Evolutionary conservation across 805 yeast species (phyloP).

Genomic region (Monosporozyma aerobia): DNA sequence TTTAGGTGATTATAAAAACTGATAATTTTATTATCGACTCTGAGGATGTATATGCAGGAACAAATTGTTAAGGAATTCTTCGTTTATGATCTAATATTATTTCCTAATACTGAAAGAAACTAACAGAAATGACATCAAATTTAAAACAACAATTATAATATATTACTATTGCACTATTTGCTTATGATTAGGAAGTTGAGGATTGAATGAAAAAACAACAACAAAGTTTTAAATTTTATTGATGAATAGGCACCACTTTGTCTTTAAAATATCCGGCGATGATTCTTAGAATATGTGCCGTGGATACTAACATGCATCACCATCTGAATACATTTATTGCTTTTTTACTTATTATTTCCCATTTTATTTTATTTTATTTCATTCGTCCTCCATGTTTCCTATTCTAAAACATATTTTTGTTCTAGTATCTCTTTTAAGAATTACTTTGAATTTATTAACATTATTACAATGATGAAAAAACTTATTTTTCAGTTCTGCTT

Average conservation of each 20-base stretch:
- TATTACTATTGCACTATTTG: not conserved
- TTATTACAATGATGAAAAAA: constrained; percentile 25
- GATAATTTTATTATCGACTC: constrained; percentile 32
- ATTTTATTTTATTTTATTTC: constrained; percentile 2
- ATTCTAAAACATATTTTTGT: not conserved
- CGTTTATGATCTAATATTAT: constrained; percentile 49
- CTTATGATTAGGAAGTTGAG: not conserved
- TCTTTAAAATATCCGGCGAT: constrained; percentile 32
- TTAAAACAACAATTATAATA: not conserved
- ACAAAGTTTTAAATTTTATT: constrained; percentile 7
- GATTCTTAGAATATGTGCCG: constrained; percentile 54
- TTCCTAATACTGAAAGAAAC: not conserved
- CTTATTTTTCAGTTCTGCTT: constrained; percentile 83
- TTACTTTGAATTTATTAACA: not conserved
- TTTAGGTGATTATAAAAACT: constrained; percentile 24
- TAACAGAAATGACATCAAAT: not conserved
- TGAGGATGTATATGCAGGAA: constrained; percentile 76
- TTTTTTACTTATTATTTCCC: constrained; percentile 2
- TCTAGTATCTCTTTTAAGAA: not conserved
- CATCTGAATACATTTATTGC: constrained; percentile 54
- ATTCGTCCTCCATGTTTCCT: not conserved
- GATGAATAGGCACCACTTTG: constrained; percentile 35
- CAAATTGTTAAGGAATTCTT: constrained; percentile 62
- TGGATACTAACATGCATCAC: constrained; percentile 91
- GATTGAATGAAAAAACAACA: constrained; percentile 10